Conservation (phyloP, 768 basidiomycete species). For the Macrocybe gigantea region DNA sequence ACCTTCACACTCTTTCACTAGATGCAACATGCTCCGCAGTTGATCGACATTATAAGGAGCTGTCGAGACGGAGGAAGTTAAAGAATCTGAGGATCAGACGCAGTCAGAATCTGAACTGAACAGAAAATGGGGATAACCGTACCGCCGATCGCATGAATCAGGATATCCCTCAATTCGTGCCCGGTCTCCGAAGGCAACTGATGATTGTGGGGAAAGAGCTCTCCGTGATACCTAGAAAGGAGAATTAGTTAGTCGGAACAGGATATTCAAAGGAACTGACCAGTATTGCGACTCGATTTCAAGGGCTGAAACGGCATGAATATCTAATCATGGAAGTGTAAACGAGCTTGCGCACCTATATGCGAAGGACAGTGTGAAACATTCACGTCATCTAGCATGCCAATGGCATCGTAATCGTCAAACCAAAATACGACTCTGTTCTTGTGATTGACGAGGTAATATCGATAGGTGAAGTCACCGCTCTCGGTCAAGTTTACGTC, state of each 20-base stretch:
- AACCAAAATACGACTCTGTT: conserved; percentile 3
- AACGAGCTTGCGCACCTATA: neutral
- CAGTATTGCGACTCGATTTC: conserved; percentile 8
- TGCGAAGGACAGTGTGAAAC: conserved; percentile 1
- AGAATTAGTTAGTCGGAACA: neutral
- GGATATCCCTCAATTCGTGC: conserved; percentile 2
- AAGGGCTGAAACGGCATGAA: neutral
- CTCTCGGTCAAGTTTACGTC: neutral
- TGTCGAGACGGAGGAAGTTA: conserved; percentile 4
- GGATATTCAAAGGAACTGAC: neutral
- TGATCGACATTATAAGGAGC: conserved; percentile 2
- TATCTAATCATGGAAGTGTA: neutral
- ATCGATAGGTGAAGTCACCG: conserved; percentile 1
- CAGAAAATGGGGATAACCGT: neutral
- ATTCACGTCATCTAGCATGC: conserved; percentile 5
- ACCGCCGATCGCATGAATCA: conserved; percentile 4
- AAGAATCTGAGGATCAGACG: conserved; percentile 1
- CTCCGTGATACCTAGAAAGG: conserved; percentile 4
- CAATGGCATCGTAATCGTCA: conserved; percentile 2
- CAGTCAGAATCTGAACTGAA: neutral
- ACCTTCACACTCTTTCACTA: conserved; percentile 4
- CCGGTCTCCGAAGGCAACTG: neutral
- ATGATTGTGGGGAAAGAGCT: conserved; percentile 1
- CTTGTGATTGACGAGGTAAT: conserved; percentile 5
- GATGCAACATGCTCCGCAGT: conserved; percentile 1